Evolutionary conservation across 164 flowering plant species (phyloP), one percentile per base, ranked within the genome.

Genomic region (Macadamia integrifolia): DNA sequence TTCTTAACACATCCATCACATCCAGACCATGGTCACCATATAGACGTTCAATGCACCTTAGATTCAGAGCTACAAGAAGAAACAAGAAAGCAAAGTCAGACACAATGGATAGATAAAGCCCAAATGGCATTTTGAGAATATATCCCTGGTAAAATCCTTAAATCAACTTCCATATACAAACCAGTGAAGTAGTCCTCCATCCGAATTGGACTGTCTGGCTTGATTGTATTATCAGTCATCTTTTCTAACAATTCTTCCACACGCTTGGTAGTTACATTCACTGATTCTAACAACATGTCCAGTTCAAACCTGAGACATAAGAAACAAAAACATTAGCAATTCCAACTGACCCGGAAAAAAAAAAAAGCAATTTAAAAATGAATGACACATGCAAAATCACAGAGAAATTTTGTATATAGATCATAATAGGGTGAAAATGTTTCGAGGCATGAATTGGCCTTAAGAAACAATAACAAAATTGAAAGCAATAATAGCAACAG

Each of bases 21-120:
- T 94, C 98, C 75, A 89, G 82, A 61, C 98, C 99, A 80, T 90
- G 98, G 68, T 94, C 99, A 74, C 98, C 97, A 83, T 94, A 94
- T 70, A 94, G 65, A 5, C 99, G 93, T 67, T 92, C 99, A 65
- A 94, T 88, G 83, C 97, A 92, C 80, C 97, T 85, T 31, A 92
- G 77, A 76, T 90, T 80, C 50, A 92, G 74, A 72, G 88, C 99
- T 93, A 72, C 59, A 80, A 69, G n/a, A 53, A 60, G 72, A 43
- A 44, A 30, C 58, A 65, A 28, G 62, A n/a, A 70, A 32, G 11
- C 61, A 52, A 42, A 12, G 53, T 42, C 40, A 74, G 65, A 30
- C 53, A 58, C 32, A 50, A 69, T 57, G 58, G 28, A 61, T 53
- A 46, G 59, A 53, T 4, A 44, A 48, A 72, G 57, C 49, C 43